Base-by-base conservation (phyloP, 257 asterid species). In the Nicotiana undulata region DNA sequence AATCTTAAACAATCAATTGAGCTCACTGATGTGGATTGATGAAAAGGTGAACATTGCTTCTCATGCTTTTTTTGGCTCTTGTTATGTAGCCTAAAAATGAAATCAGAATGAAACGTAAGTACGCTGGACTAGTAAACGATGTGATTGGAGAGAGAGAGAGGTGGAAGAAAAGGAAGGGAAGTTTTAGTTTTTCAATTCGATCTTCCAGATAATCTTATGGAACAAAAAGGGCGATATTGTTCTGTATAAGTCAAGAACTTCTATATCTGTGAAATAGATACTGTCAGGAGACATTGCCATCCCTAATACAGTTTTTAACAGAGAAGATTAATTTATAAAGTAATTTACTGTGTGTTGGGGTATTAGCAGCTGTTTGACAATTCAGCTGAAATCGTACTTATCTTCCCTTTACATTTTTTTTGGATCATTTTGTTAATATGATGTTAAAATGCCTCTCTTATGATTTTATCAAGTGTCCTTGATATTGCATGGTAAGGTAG, bases 21-120 rank as follows among this genome's bases (percentile, higher is more conserved):
- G 97, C 86, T 94, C 98, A 16, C 84, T 94, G 93, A 90, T 92
- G 93, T 92, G 95, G 98, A 84, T 94, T 58, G 97, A 96, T 84
- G 99, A 96, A 87, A 96, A 96, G 98, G 99, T 93, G 58, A 80
- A 91, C 46, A 10, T 80, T 77, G 29, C 44, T 85, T 76, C 65
- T 16, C 4, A 66, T 46, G 64, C 64, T 32, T 75, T 12, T 75
- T 6, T 20, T n/a, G 17, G 26, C 76, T 49, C 60, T 26, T 58
- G 28, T 53, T 17, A 16, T 29, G 20, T 12, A 16, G 18, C 8
- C 17, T 46, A 26, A 12, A 46, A 46, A 70, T 40, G 77, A 70
- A 22, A 70, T 46, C 77, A 22, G 77, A 70, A 44, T n/a, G 32
- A 44, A 44, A 44, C 6, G 66, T 22, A 26, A 4, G 34, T 26